Evolutionary conservation across 208 protist genomes (phyloP).

Genomic region (Naegleria gruberi): DNA sequence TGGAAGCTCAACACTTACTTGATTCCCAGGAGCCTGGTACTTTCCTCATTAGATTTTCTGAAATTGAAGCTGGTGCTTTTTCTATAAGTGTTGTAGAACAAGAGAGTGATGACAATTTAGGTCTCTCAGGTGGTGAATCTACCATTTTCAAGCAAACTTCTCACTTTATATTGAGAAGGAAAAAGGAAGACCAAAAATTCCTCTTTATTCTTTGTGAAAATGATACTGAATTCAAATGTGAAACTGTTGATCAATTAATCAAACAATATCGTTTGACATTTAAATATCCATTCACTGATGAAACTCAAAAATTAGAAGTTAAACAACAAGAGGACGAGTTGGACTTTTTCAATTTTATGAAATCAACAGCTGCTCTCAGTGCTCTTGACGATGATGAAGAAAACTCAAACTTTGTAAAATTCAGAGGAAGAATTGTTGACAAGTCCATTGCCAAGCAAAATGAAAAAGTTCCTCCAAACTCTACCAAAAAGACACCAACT

Average conservation of each 20-base stretch:
- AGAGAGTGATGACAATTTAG: background rate
- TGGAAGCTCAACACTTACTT: background rate
- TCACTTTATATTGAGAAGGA: background rate
- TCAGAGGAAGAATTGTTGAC: background rate
- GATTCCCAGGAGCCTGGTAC: background rate
- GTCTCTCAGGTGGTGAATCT: background rate
- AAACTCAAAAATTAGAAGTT: background rate
- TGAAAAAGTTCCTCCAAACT: too few species aligned
- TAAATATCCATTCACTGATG: background rate
- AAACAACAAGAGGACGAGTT: background rate
- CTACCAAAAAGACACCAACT: too few species aligned
- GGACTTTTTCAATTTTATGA: background rate
- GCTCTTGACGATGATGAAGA: background rate
- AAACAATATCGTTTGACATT: background rate
- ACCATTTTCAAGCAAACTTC: background rate
- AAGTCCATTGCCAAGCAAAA: too few species aligned
- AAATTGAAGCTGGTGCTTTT: background rate
- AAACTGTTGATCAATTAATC: background rate
- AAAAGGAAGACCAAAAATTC: background rate
- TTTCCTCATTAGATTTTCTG: background rate
- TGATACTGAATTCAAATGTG: background rate
- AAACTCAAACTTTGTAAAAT: background rate
- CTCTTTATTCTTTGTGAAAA: background rate
- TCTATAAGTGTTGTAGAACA: background rate
- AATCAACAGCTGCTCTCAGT: background rate